Base-by-base conservation (phyloP, 1,284 basidiomycete species). In the Ceratobasidium sp. region DNA sequence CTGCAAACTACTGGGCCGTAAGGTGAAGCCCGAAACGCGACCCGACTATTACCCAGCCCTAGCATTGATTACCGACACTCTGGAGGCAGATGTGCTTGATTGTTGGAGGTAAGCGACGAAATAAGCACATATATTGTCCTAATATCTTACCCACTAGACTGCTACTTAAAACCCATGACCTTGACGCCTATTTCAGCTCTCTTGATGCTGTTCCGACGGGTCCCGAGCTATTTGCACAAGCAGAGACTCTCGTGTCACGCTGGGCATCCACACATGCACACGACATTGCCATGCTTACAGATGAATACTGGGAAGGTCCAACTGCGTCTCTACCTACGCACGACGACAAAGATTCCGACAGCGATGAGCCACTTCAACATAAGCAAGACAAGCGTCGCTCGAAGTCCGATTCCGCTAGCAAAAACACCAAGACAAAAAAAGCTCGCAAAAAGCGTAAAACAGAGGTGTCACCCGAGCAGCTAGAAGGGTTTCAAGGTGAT, bases 11-110 rank as follows among this genome's bases (percentile, higher is more conserved):
- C 15, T 68, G 0, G 49, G 26, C 7, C 49, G 49, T 9, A 68
- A 68, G 20, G 46, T 68, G 12, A 68, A 68, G 26, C 66, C 66
- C 0, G 49, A 4, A 6, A 20, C 4, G 1, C 23, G 66, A 1
- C 66, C 66, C 3, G 66, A 68, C 7, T 68, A 68, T 13, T 68
- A 68, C 39, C 66, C 66, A 15, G 66, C 66, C 4, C 33, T 18
- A 1, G 26, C 13, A 0, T 49, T 51, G 12, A 26, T 53, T 15
- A 3, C 20, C 20, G 66, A 68, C n/a, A 68, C 66, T 3, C 66
- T 51, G 10, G 66, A 68, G 15, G 46, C 66, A 5, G 26, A 68
- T 53, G 66, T 68, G 3, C 4, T 68, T 1, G 46, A 68, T 33
- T 68, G 66, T 9, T 68, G 66, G 66, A 68, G 66, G 66, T 68